Percentiles rank a stretch among this genome's conserved stretches.
These are phyloP conservation scores for Pyricularia grisea DNA, from an alignment of 2,329 filamentous ascomycete species.

Conservation along the genomic window DNA sequence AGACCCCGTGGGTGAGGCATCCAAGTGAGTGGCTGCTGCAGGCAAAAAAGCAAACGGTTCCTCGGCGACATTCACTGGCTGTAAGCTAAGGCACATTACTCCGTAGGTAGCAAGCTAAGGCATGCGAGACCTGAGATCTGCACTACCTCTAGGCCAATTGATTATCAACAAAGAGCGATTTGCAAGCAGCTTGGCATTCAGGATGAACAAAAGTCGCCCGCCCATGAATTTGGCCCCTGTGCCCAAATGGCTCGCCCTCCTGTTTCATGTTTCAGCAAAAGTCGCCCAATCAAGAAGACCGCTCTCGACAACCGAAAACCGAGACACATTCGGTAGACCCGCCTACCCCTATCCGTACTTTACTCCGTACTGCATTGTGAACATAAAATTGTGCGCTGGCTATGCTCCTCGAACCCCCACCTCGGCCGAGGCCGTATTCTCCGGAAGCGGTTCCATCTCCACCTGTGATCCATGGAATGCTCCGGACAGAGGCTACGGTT, in stretches of 20 bases:
- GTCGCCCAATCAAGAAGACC: background rate
- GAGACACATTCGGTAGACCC: background rate
- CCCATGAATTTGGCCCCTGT: background rate
- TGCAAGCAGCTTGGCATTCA: background rate
- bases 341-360: background rate
- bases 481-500: background rate
- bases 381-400: background rate
- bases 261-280: background rate
- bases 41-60: background rate
- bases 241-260: background rate
- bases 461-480: background rate
- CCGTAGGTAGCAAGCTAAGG: background rate
- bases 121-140: background rate
- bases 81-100: background rate
- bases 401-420: background rate
- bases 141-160: background rate
- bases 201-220: background rate
- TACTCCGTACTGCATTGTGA: background rate
- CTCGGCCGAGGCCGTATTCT: background rate
- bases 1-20: background rate
- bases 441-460: background rate
- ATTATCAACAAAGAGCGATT: background rate
- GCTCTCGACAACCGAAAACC: background rate
- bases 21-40: background rate
- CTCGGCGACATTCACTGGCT: background rate